These are phyloP conservation scores for Cunninghamia lanceolata DNA, from an alignment of 75 land plant genomes.

Conservation along the genomic window DNA sequence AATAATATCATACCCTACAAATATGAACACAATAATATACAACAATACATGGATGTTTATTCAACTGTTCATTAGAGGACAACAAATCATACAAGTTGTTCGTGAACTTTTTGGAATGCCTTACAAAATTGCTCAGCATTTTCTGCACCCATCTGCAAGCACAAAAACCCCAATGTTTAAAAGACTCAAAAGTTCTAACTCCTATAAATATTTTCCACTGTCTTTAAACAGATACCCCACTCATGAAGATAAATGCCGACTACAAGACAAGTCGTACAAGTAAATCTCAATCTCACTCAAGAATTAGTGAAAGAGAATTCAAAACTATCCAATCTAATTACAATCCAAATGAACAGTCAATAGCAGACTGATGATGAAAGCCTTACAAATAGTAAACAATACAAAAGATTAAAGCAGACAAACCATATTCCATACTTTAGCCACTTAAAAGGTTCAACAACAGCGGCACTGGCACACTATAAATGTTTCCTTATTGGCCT, in stretches of 20 bases:
- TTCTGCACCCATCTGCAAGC: constrained; percentile 5
- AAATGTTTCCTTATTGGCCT: background rate
- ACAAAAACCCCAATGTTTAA: background rate
- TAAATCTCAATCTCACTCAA: background rate
- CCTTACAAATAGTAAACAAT: background rate
- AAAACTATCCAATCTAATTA: background rate
- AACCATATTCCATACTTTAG: background rate
- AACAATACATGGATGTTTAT: background rate
- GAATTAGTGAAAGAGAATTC: background rate
- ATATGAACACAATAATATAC: background rate
- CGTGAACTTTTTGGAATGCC: constrained; percentile 8
- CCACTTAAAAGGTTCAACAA: background rate
- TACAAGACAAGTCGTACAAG: background rate
- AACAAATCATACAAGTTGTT: constrained; percentile 7
- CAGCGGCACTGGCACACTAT: background rate
- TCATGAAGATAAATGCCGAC: background rate
- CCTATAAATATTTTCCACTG: background rate
- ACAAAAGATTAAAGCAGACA: background rate
- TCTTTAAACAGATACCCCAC: background rate
- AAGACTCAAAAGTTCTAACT: background rate
- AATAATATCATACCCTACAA: background rate
- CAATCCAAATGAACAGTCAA: background rate
- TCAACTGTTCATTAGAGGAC: background rate
- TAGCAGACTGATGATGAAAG: background rate
- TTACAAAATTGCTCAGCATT: constrained; percentile 5